Percentiles rank a stretch among this genome's conserved stretches.
Evolutionary conservation across 345 rosid species (phyloP).

Genomic region (Dovyalis caffra): DNA sequence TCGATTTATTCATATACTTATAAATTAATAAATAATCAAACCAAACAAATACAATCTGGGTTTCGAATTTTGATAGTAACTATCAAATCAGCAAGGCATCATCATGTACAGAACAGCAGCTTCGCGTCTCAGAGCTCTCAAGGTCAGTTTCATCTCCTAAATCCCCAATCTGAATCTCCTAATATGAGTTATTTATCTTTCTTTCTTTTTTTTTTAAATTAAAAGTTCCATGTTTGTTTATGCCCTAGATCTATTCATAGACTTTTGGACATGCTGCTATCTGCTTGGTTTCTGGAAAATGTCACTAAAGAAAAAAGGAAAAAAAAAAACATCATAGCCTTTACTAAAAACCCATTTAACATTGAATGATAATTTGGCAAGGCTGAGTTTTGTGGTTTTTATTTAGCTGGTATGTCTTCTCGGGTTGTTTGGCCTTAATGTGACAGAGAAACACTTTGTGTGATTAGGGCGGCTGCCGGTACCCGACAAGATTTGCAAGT

Average conservation of each 20-base stretch:
- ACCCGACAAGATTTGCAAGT: slow-evolving; percentile 47
- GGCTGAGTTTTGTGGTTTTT: not conserved
- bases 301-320: not conserved
- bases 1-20: too few species aligned
- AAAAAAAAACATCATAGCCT: not conserved
- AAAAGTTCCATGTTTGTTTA: slow-evolving; percentile 3
- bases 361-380: not conserved
- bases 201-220: too few species aligned
- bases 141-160: slow-evolving; percentile 15
- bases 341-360: not conserved
- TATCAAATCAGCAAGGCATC: not conserved
- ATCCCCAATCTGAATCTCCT: not conserved
- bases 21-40: too few species aligned
- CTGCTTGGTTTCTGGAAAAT: not conserved
- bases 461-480: slow-evolving; percentile 46
- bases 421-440: not conserved
- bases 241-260: not conserved
- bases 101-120: slow-evolving; percentile 27
- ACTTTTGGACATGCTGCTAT: not conserved
- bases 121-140: slow-evolving; percentile 30
- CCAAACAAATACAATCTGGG: not conserved
- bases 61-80: not conserved
- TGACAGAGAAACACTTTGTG: not conserved
- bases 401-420: not conserved
- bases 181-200: too few species aligned